phyloP scores from a whole-genome alignment of 108 stramenopile genomes.

The Skeletonema menzelii region DNA sequence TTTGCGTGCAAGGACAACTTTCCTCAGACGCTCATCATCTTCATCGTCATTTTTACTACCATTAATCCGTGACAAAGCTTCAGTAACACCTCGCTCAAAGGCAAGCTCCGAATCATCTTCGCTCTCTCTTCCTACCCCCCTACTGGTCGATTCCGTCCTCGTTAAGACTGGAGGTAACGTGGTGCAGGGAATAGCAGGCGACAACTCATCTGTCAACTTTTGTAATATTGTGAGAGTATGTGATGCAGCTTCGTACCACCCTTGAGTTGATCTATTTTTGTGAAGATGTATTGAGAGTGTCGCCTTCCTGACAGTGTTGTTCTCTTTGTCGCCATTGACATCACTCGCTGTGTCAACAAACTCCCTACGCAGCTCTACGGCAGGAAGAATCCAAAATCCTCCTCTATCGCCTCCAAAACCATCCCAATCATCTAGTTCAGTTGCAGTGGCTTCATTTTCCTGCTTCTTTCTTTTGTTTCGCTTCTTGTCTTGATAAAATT shows the following conservation, averaged over 20 bases:
- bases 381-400: slow-evolving; percentile 71
- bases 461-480: background rate
- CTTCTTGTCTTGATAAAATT: slow-evolving; percentile 22
- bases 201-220: slow-evolving; percentile 48
- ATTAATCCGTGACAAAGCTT: slow-evolving; percentile 54
- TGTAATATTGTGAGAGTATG: slow-evolving; percentile 38
- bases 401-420: slow-evolving; percentile 61
- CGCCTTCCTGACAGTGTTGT: slow-evolving; percentile 13
- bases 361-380: slow-evolving; percentile 63
- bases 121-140: slow-evolving; percentile 13
- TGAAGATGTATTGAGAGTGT: slow-evolving; percentile 63
- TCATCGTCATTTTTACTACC: background rate
- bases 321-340: background rate
- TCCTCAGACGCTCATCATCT: slow-evolving; percentile 39
- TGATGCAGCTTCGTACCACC: slow-evolving; percentile 45
- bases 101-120: slow-evolving; percentile 51
- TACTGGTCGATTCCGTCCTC: slow-evolving; percentile 45
- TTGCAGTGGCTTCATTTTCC: background rate
- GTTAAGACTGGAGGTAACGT: slow-evolving; percentile 72
- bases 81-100: slow-evolving; percentile 66
- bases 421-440: slow-evolving; percentile 65
- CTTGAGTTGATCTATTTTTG: slow-evolving; percentile 7
- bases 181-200: slow-evolving; percentile 54
- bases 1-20: slow-evolving; percentile 75
- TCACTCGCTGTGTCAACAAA: background rate